phyloP scores from a whole-genome alignment of 208 protist genomes.

The Kentomonas sorsogonicus region DNA sequence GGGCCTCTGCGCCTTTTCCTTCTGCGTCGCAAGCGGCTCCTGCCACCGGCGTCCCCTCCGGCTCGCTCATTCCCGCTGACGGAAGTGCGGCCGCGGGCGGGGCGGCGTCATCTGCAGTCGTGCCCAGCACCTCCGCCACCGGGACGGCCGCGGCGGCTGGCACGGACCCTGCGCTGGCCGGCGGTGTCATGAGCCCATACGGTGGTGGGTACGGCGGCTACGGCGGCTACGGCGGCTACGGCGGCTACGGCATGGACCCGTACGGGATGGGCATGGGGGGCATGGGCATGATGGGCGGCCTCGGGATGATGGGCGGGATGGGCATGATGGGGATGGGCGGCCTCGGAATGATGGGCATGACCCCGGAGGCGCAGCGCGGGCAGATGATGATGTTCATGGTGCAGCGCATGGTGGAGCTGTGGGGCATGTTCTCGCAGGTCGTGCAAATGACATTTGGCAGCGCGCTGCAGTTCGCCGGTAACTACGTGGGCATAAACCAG shows the following conservation, averaged over 20 bases:
- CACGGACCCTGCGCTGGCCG: neutral
- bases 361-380: slow-evolving; percentile 70
- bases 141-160: neutral
- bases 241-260: slow-evolving; percentile 30
- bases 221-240: slow-evolving; percentile 18
- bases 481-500: slow-evolving; percentile 78
- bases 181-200: neutral
- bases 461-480: slow-evolving; percentile 73
- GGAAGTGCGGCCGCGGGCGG: no score
- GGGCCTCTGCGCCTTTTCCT: no score
- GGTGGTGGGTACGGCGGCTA: slow-evolving; percentile 21
- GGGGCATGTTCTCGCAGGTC: slow-evolving; percentile 81
- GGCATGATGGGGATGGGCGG: slow-evolving; percentile 55
- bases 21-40: no score
- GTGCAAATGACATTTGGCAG: slow-evolving; percentile 81
- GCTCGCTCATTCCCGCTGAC: neutral
- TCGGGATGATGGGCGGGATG: slow-evolving; percentile 48
- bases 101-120: neutral
- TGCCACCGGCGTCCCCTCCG: no score
- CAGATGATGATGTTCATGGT: slow-evolving; percentile 90
- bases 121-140: neutral
- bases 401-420: slow-evolving; percentile 76
- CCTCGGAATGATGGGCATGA: slow-evolving; percentile 74
- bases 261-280: slow-evolving; percentile 51
- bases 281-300: slow-evolving; percentile 41